phyloP scores from a whole-genome alignment of 2,329 filamentous ascomycete species.

The Biscogniauxia sp. region DNA sequence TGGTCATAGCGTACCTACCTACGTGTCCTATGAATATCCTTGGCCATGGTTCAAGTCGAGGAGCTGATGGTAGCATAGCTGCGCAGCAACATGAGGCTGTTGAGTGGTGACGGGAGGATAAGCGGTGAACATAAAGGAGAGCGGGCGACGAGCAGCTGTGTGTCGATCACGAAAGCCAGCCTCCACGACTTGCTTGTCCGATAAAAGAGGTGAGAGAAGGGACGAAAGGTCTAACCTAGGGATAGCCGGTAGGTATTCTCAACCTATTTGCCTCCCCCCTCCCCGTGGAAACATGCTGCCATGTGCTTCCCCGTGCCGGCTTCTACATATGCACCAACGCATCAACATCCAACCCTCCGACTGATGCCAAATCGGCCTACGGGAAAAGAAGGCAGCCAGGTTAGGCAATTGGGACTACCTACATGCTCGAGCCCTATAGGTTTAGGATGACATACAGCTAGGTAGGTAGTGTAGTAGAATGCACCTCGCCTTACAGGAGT shows the following conservation, averaged over 20 bases:
- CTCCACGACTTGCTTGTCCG: not conserved
- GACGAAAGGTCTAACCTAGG: not conserved
- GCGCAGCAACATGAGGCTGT: constrained; percentile 3
- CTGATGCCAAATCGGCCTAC: not conserved
- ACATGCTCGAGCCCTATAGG: not conserved
- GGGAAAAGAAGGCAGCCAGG: not conserved
- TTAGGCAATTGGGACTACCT: not conserved
- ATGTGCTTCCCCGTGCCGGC: not conserved
- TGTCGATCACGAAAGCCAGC: not conserved
- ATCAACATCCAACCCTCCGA: not conserved
- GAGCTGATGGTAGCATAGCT: constrained; percentile 2
- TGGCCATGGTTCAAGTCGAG: not conserved
- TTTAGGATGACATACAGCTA: not conserved
- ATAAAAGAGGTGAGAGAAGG: not conserved
- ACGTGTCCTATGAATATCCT: not conserved
- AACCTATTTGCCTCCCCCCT: not conserved
- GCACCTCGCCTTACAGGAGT: not conserved
- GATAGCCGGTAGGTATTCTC: not conserved
- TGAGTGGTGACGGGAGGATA: not conserved
- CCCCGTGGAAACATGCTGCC: not conserved
- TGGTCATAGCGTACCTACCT: not conserved
- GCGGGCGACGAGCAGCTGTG: not conserved
- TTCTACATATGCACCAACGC: not conserved
- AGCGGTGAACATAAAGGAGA: constrained; percentile 6
- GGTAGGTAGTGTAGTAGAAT: not conserved